Conservation (phyloP, 2,329 filamentous ascomycete genomes). For the Fusarium denticulatum region DNA sequence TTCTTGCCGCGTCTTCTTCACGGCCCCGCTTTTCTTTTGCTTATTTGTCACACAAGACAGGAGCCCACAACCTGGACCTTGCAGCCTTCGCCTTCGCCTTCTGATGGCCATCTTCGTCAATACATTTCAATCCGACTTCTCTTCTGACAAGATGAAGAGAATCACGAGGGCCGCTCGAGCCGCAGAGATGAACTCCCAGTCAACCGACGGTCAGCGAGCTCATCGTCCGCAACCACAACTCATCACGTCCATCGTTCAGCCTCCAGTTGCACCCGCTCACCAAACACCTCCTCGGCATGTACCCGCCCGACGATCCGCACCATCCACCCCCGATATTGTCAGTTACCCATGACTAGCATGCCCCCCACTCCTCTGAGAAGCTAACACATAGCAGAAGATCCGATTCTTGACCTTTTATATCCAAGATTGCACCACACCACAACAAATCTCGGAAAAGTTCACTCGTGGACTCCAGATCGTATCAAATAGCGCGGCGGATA, state of each 20-base stretch:
- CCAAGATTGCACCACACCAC: background rate
- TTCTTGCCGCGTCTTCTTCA: background rate
- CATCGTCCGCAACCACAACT: background rate
- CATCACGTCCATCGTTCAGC: background rate
- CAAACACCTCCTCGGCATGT: background rate
- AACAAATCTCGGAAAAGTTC: background rate
- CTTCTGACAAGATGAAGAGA: background rate
- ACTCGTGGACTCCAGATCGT: background rate
- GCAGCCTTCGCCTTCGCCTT: background rate
- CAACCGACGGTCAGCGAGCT: background rate
- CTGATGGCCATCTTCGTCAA: background rate
- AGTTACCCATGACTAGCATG: fast-evolving
- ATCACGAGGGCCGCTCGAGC: background rate
- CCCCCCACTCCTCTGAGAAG: fast-evolving
- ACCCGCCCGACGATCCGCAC: background rate
- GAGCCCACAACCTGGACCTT: background rate
- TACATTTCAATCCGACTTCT: background rate
- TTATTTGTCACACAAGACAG: background rate
- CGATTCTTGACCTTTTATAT: background rate
- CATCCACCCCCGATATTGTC: background rate
- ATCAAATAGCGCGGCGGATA: background rate
- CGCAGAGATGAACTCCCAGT: background rate
- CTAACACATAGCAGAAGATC: background rate
- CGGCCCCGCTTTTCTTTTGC: background rate
- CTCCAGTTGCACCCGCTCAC: background rate